These are phyloP conservation scores for Populus ilicifolia DNA, from an alignment of 345 rosid species.

Conservation along the genomic window DNA sequence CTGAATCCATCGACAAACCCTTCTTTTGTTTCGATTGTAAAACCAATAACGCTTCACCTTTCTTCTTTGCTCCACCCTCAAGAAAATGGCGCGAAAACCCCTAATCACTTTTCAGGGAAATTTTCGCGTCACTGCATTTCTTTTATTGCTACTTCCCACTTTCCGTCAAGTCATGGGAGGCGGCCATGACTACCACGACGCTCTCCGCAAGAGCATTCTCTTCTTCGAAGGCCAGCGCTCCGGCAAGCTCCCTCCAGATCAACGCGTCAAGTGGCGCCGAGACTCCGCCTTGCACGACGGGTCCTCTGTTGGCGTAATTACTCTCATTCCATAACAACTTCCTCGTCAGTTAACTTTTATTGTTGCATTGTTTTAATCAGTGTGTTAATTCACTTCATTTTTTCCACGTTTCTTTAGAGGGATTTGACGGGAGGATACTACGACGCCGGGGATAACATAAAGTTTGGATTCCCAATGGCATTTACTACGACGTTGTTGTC, in stretches of 20 bases:
- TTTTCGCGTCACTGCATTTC: slow-evolving; percentile 24
- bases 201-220: slow-evolving; percentile 34
- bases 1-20: slow-evolving; percentile 60
- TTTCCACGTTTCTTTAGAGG: slow-evolving; percentile 2
- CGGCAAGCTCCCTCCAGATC: slow-evolving; percentile 31
- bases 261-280: slow-evolving; percentile 27
- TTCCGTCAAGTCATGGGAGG: slow-evolving; percentile 31
- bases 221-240: slow-evolving; percentile 23
- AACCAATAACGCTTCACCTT: slow-evolving; percentile 19
- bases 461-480: slow-evolving; percentile 38
- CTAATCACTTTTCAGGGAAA: slow-evolving; percentile 12
- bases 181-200: slow-evolving; percentile 23
- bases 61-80: slow-evolving; percentile 2
- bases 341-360: not conserved
- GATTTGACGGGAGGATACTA: slow-evolving; percentile 36
- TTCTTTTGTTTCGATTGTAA: slow-evolving; percentile 42
- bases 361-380: not conserved
- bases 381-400: not conserved
- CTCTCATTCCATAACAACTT: not conserved
- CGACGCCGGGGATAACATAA: slow-evolving; percentile 36
- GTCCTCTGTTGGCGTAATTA: slow-evolving; percentile 20
- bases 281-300: slow-evolving; percentile 36
- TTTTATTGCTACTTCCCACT: slow-evolving; percentile 30
- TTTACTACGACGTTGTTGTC: slow-evolving; percentile 32
- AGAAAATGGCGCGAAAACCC: slow-evolving; percentile 70